Conservation (phyloP, 2,329 filamentous ascomycete genomes). For the Diaporthe longicolla region DNA sequence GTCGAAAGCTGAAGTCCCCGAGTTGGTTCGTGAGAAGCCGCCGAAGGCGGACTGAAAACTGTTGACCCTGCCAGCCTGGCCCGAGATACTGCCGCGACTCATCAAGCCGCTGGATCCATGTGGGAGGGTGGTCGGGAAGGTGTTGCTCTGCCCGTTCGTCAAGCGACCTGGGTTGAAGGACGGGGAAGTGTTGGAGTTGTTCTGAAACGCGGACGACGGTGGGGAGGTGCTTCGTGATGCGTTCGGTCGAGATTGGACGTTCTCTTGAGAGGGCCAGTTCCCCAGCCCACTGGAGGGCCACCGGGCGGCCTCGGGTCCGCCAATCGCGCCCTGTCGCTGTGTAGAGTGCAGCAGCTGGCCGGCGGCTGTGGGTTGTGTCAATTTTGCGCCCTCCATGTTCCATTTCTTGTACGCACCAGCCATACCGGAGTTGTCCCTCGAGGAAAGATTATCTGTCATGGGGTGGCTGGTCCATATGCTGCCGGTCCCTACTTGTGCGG, state of each 20-base stretch:
- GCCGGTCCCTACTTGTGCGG: constrained; percentile 22
- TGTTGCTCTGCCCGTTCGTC: constrained; percentile 21
- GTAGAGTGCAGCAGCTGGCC: constrained; percentile 35
- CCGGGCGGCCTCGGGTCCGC: constrained; percentile 34
- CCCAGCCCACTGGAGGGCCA: constrained; percentile 36
- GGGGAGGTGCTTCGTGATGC: constrained; percentile 41
- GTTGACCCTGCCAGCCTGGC: constrained; percentile 22
- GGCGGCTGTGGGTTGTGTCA: constrained; percentile 36
- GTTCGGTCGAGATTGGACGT: constrained; percentile 36
- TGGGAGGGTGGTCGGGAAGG: constrained; percentile 31
- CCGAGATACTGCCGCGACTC: constrained; percentile 25
- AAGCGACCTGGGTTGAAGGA: constrained; percentile 38
- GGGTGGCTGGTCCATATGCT: constrained; percentile 39
- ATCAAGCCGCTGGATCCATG: background rate
- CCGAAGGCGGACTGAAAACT: constrained; percentile 35
- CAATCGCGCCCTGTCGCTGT: constrained; percentile 36
- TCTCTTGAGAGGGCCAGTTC: constrained; percentile 40
- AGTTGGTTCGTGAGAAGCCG: constrained; percentile 30
- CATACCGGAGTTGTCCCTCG: constrained; percentile 34
- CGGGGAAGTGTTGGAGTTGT: constrained; percentile 37
- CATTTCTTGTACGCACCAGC: constrained; percentile 36
- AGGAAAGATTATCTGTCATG: constrained; percentile 30
- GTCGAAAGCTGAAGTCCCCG: constrained; percentile 34
- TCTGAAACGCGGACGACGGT: constrained; percentile 35
- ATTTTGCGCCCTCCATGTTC: background rate